Base-by-base conservation (phyloP, 495 filamentous ascomycete genomes). In the Penicillium paradoxum region DNA sequence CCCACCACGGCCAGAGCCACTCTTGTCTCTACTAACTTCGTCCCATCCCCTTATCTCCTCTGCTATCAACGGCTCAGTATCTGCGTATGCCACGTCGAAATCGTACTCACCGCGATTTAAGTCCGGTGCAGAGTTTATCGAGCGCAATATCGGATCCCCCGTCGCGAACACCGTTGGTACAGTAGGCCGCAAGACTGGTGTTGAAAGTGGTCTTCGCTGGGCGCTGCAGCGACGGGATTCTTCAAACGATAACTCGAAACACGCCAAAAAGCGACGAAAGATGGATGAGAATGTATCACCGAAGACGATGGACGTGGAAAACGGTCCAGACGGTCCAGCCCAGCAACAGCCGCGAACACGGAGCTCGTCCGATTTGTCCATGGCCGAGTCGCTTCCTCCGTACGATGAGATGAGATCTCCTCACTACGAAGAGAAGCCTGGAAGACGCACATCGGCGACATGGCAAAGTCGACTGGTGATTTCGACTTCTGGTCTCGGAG, bases 51-150 rank as follows among this genome's bases (percentile, higher is more conserved):
- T 90, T 44, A 77, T 95, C 27, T 87, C 84, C 2, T 85, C 86
- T 9, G 87, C 90, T 0, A 89, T 96, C 56, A 86, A 86, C 60
- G 84, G 83, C 39, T 91, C 90, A 1, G 75, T 90, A 1, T 87
- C 86, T 25, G 88, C 87, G 2, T 97, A 96, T 63, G 80, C 83
- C 27, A 82, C 77, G 4, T 87, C 87, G 15, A 96, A 97, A 67
- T 87, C 87, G 21, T 93, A 93, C 63, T 90, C 88, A 5, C 89
- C 91, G 0, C 81, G 87, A 2, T 86, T 96, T 69, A 89, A 86
- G 60, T 85, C 86, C 36, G 79, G 88, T 55, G 90, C 88, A 34
- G 89, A 95, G 60, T 87, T 90, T 56, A 82, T 96, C 25, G 91
- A 96, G 67, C 83, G 86, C 32, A 89, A 83, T 57, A 84, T 96